These are phyloP conservation scores for Trichoderma oligosporum DNA, from an alignment of 2,329 filamentous ascomycete genomes.

Conservation along the genomic window DNA sequence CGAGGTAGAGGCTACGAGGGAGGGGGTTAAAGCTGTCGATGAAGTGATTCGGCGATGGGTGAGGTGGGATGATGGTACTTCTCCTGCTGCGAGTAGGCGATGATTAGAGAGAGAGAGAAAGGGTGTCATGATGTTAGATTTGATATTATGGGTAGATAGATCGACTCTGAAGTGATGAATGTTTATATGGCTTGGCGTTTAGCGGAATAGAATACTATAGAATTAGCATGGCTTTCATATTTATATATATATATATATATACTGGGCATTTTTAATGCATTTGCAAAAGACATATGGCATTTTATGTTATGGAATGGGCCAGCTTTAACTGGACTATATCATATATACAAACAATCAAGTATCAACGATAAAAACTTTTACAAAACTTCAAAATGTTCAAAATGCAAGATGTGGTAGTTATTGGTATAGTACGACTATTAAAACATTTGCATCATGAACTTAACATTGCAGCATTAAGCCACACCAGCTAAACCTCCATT, in stretches of 20 bases:
- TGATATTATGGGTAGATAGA: background rate
- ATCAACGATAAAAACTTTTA: too few relatives aligned
- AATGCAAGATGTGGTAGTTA: conserved; percentile 8
- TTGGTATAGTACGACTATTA: conserved; percentile 18
- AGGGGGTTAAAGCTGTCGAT: conserved; percentile 63
- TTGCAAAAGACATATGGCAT: too few relatives aligned
- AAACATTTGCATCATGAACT: conserved; percentile 12
- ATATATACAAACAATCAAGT: too few relatives aligned
- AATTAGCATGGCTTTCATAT: background rate
- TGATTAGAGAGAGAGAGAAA: background rate
- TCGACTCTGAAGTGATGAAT: background rate
- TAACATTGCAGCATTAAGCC: background rate
- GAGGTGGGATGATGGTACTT: conserved; percentile 70
- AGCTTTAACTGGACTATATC: too few relatives aligned
- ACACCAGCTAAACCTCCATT: background rate
- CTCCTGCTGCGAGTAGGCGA: conserved; percentile 24
- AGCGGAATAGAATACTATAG: background rate
- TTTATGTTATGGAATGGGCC: too few relatives aligned
- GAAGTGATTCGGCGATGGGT: conserved; percentile 80
- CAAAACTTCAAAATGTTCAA: background rate
- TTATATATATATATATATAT: background rate
- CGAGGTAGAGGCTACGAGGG: conserved; percentile 71
- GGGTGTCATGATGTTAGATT: too few relatives aligned
- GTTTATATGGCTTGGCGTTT: conserved; percentile 10
- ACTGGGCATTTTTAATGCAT: background rate